phyloP scores from a whole-genome alignment of 805 yeast species.

The Sporopachydermia quercuum region DNA sequence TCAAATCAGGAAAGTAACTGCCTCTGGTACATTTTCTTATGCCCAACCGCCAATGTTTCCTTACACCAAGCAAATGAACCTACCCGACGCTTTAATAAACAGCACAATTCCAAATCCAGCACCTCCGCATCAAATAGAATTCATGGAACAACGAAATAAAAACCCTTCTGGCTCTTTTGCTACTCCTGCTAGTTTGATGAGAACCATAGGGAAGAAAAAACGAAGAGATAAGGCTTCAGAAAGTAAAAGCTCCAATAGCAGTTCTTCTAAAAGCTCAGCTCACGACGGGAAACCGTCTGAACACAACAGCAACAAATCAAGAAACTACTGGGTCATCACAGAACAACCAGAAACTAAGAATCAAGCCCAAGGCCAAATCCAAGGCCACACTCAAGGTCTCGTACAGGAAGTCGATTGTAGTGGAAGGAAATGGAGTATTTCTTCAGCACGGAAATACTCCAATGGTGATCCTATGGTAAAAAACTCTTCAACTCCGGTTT shows the following conservation, averaged over 20 bases:
- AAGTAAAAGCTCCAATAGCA: not conserved
- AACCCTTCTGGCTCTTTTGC: not conserved
- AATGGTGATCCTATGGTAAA: not conserved
- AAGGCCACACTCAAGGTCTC: no score
- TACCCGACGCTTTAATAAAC: not conserved
- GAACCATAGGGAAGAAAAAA: not conserved
- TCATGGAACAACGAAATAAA: not conserved
- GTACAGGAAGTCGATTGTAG: not conserved
- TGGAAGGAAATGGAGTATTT: not conserved
- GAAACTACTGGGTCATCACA: not conserved
- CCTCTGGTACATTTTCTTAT: not conserved
- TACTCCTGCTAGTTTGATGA: not conserved
- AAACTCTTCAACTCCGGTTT: not conserved
- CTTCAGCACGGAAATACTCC: not conserved
- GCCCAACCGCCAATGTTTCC: not conserved
- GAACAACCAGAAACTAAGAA: not conserved
- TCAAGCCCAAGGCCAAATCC: no score
- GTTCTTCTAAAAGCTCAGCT: not conserved
- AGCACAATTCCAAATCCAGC: not conserved
- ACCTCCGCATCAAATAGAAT: no score
- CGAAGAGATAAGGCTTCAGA: not conserved
- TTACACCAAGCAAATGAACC: not conserved
- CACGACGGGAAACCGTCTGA: no score
- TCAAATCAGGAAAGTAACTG: not conserved
- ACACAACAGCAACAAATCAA: no score